Evolutionary conservation across 768 basidiomycete species (phyloP), one percentile per base, ranked within the genome.

Genomic region (Calocybe cyanea): DNA sequence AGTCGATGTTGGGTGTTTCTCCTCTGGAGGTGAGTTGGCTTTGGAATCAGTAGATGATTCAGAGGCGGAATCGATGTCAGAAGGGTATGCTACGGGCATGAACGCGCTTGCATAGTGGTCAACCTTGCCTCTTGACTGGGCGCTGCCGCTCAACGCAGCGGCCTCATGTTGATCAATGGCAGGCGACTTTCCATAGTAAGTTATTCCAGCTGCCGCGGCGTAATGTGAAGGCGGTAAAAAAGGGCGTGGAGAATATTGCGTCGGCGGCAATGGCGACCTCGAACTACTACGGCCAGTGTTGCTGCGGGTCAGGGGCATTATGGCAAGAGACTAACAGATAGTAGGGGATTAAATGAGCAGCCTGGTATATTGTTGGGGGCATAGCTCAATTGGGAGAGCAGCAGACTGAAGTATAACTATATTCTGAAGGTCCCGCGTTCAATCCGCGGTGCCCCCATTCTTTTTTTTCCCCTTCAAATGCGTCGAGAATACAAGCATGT

Each of bases 201-300:
- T 35, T 19, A 57, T 48, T 0, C 75, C 76, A 2, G 71, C 77
- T 1, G 75, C 78, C 14, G 71, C 73, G 5, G 77, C 79, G 56
- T 78, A 80, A 50, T 80, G 71, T 33, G 80, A 72, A 0, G 79
- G 78, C 10, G 79, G 79, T 15, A 77, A 57, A 53, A 76, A 81
- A 1, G 64, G 62, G 9, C 64, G 68, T 2, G 69, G 66, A 10
- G 41, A 57, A 2, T 40, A 59, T 7, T 42, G 38, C 18, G 34
- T 44, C 20, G 38, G 63, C 10, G 67, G 63, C 13, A 65, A 66
- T 1, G 73, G 72, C 18, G 76, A 74, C 20, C 72, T 73, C 11
- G 71, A 62, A 44, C 68, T 71, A 46, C 56, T 62, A 30, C 65
- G 68, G 3, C 56, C 19, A 20, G 61, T 64, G 24, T 48, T 55